A percentile compares a stretch with the other conserved stretches of the same genome.
phyloP scores from a whole-genome alignment of 352 stramenopile genomes.

The Phytophthora ohioensis region DNA sequence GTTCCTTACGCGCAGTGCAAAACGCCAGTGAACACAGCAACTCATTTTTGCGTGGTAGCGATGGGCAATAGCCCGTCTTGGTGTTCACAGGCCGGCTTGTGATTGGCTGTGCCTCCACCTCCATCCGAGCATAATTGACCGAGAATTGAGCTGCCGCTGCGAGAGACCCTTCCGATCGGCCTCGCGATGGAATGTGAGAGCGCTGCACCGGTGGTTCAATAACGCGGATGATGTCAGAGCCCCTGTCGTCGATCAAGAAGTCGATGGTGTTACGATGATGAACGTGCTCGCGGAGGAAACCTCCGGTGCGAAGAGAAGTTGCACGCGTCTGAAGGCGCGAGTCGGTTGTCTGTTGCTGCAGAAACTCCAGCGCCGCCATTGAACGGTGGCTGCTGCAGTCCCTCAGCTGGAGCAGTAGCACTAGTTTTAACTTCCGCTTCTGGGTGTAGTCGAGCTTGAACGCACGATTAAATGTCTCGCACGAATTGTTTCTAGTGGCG shows the following conservation, averaged over 20 bases:
- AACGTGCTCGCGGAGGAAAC: neutral
- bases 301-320: neutral
- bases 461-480: constrained; percentile 2
- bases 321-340: neutral
- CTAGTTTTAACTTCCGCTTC: neutral
- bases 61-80: neutral
- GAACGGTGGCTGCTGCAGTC: constrained; percentile 9
- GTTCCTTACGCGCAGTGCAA: neutral
- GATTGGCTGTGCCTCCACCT: neutral
- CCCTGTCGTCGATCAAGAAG: neutral
- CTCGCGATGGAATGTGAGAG: neutral
- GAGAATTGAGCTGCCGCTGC: constrained; percentile 8
- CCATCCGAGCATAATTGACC: constrained; percentile 4
- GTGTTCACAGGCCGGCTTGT: neutral
- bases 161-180: constrained; percentile 1
- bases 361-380: constrained; percentile 1
- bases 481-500: neutral
- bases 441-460: constrained; percentile 11
- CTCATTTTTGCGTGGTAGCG: neutral
- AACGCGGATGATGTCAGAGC: neutral
- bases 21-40: constrained; percentile 1
- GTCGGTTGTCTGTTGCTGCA: neutral
- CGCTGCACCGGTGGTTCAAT: neutral
- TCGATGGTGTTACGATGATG: neutral
- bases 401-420: neutral